Evolutionary conservation across 2,329 filamentous ascomycete species (phyloP).

Genomic region (Fusarium poae): DNA sequence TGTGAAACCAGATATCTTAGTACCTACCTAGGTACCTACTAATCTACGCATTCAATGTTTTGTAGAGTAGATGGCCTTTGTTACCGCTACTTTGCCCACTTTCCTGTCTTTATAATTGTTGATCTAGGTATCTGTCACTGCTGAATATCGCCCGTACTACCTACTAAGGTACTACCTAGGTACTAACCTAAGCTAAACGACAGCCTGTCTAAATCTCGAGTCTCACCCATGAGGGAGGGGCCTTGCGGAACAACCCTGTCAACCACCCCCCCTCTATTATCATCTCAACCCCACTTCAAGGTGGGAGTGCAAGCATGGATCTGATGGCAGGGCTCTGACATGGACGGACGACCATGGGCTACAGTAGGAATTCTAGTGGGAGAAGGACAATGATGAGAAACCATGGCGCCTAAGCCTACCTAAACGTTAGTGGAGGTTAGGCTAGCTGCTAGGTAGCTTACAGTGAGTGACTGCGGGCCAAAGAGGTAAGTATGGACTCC

Average conservation of each 20-base stretch:
- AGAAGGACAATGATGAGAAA: conserved; percentile 2
- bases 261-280: conserved; percentile 40
- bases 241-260: conserved; percentile 28
- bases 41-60: background rate
- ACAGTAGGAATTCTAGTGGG: conserved; percentile 12
- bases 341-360: conserved; percentile 22
- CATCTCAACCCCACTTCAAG: conserved; percentile 45
- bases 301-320: conserved; percentile 23
- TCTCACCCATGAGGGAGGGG: conserved; percentile 2
- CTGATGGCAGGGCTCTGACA: conserved; percentile 22
- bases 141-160: conserved; percentile 2
- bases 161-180: background rate
- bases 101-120: background rate
- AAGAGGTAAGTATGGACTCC: too few relatives aligned
- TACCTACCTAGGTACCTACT: background rate
- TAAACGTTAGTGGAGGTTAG: conserved; percentile 20
- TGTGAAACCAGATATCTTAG: background rate
- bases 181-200: conserved; percentile 12
- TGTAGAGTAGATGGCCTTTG: background rate
- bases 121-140: background rate
- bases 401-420: conserved; percentile 2
- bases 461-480: conserved; percentile 22
- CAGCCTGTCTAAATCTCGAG: background rate
- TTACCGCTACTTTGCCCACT: conserved; percentile 2
- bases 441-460: conserved; percentile 24